phyloP scores from a whole-genome alignment of 2,329 filamentous ascomycete species.

The Raffaelea arxii region DNA sequence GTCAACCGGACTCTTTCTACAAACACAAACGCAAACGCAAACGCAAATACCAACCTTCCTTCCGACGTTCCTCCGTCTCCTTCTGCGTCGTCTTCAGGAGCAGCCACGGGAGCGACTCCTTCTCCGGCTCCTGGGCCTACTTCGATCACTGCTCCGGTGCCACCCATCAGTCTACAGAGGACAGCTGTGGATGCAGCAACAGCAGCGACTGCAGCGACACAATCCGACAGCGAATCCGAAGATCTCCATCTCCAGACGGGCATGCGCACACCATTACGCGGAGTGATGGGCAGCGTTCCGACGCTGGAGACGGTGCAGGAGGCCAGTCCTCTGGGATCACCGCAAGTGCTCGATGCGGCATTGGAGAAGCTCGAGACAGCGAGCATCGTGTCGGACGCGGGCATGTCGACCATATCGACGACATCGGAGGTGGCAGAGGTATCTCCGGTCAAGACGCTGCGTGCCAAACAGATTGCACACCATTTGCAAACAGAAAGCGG shows the following conservation, averaged over 20 bases:
- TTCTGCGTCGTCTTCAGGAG: not conserved
- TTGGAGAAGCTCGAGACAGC: constrained; percentile 40
- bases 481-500: constrained; percentile 31
- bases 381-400: constrained; percentile 31
- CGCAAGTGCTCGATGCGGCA: constrained; percentile 36
- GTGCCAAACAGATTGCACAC: constrained; percentile 45
- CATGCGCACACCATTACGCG: constrained; percentile 50
- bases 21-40: no score
- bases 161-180: constrained; percentile 42
- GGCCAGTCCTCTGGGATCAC: constrained; percentile 67
- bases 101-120: not conserved
- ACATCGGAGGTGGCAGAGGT: constrained; percentile 30
- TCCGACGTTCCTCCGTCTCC: not conserved
- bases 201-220: constrained; percentile 27
- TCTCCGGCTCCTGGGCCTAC: constrained; percentile 15
- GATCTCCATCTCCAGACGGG: constrained; percentile 39
- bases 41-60: constrained; percentile 6
- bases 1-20: constrained; percentile 37
- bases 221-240: constrained; percentile 43
- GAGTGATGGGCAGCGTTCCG: constrained; percentile 47
- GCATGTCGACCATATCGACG: constrained; percentile 22
- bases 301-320: constrained; percentile 87
- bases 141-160: constrained; percentile 32
- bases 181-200: constrained; percentile 28
- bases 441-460: constrained; percentile 30